Conservation (phyloP, 139 green algal species). For the Mychonastes homosphaera region DNA sequence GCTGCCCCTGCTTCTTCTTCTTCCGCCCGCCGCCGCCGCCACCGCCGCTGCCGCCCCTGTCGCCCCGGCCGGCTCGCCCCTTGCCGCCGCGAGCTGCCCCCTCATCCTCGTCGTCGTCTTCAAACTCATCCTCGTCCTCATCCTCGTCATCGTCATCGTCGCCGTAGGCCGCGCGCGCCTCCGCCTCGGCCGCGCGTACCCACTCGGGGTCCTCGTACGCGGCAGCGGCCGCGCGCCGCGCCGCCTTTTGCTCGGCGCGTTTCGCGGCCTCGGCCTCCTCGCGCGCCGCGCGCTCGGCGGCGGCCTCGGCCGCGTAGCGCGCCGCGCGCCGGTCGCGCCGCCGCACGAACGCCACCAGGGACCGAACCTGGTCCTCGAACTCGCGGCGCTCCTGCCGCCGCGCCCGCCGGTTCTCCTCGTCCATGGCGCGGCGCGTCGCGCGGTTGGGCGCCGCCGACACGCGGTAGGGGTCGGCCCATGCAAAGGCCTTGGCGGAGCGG, state of each 20-base stretch:
- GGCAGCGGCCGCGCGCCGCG: constrained; percentile 28
- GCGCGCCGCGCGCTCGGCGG: constrained; percentile 17
- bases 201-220: constrained; percentile 37
- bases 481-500: constrained; percentile 65
- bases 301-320: constrained; percentile 36
- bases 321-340: constrained; percentile 79
- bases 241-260: constrained; percentile 30
- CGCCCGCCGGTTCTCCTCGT: constrained; percentile 80
- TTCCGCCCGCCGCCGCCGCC: no score
- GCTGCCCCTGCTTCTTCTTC: constrained; percentile 15
- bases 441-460: constrained; percentile 62
- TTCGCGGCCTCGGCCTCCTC: constrained; percentile 27
- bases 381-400: constrained; percentile 37
- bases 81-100: no score
- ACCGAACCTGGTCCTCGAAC: constrained; percentile 75
- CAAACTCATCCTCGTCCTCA: constrained; percentile 7
- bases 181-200: constrained; percentile 25
- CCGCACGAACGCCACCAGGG: constrained; percentile 76
- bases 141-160: constrained; percentile 2
- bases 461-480: constrained; percentile 83
- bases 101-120: constrained; percentile 26
- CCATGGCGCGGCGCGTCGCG: constrained; percentile 76
- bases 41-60: no score
- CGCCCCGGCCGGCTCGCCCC: no score
- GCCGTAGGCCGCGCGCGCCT: neutral